Evolutionary conservation across 495 filamentous ascomycete species (phyloP).

Genomic region (Neurospora sp.): DNA sequence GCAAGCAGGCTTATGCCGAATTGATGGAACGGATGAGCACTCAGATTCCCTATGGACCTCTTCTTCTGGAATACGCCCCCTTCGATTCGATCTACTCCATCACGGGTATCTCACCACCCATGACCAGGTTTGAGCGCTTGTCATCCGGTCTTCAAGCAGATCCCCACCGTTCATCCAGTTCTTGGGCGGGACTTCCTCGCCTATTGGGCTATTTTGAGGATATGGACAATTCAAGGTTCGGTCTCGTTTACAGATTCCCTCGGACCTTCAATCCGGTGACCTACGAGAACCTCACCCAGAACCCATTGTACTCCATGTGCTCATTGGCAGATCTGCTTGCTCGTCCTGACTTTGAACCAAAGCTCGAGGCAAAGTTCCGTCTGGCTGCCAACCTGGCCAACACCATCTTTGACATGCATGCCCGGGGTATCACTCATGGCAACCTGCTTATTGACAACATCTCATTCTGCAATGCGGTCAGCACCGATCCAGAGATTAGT

Average conservation of each 20-base stretch:
- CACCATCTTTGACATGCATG: constrained; percentile 66
- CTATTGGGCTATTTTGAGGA: constrained; percentile 83
- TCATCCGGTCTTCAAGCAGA: constrained; percentile 46
- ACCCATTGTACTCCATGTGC: constrained; percentile 40
- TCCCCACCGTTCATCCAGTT: constrained; percentile 42
- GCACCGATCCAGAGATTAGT: constrained; percentile 27
- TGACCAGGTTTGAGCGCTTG: constrained; percentile 54
- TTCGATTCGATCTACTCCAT: constrained; percentile 54
- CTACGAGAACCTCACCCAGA: constrained; percentile 38
- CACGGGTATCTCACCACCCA: constrained; percentile 52
- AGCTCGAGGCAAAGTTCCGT: constrained; percentile 70
- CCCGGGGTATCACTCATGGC: constrained; percentile 65
- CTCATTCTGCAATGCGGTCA: constrained; percentile 56
- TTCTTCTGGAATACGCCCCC: constrained; percentile 57
- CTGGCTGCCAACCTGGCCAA: constrained; percentile 71
- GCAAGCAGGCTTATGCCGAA: constrained; percentile 34
- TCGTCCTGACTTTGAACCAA: constrained; percentile 46
- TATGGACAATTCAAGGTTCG: constrained; percentile 62
- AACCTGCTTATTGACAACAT: constrained; percentile 75
- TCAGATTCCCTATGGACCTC: constrained; percentile 33
- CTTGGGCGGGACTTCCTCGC: constrained; percentile 47
- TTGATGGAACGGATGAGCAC: constrained; percentile 21
- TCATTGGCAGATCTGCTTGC: constrained; percentile 37
- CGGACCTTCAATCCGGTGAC: constrained; percentile 49
- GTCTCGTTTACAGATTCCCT: constrained; percentile 76